Conservation (phyloP, 2,329 filamentous ascomycete species). For the Proliferodiscus dingleyae region DNA sequence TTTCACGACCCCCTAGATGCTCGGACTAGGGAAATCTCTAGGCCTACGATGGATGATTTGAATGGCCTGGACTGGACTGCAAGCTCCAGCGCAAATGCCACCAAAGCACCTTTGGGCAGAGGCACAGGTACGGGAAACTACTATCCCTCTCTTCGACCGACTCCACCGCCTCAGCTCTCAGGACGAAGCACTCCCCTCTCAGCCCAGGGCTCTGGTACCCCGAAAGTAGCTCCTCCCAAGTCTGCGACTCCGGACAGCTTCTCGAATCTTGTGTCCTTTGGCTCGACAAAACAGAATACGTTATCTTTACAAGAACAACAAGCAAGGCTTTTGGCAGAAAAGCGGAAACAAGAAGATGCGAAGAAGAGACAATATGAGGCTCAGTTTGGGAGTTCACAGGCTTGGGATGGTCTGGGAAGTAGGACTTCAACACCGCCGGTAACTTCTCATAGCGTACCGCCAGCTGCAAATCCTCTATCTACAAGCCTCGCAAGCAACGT, state of each 20-base stretch:
- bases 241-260: conserved; percentile 61
- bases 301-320: conserved; percentile 76
- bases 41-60: conserved; percentile 54
- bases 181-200: conserved; percentile 51
- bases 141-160: conserved; percentile 50
- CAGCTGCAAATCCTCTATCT: conserved; percentile 33
- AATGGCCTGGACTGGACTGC: conserved; percentile 55
- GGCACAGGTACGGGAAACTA: conserved; percentile 38
- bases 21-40: conserved; percentile 1
- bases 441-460: conserved; percentile 44
- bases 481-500: conserved; percentile 25
- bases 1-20: conserved; percentile 16
- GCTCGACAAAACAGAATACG: conserved; percentile 55
- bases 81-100: conserved; percentile 31
- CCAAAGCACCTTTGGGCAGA: conserved; percentile 43
- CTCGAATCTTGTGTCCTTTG: conserved; percentile 66
- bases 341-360: conserved; percentile 68
- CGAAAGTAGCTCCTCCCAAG: conserved; percentile 37
- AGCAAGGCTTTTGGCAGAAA: conserved; percentile 59
- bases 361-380: conserved; percentile 65
- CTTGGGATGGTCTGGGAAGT: conserved; percentile 68
- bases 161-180: conserved; percentile 42
- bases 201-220: conserved; percentile 36
- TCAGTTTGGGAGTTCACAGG: conserved; percentile 71
- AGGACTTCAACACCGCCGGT: conserved; percentile 42